These are phyloP conservation scores for Colletotrichum viniferum DNA, from an alignment of 2,329 filamentous ascomycete species.

Conservation along the genomic window DNA sequence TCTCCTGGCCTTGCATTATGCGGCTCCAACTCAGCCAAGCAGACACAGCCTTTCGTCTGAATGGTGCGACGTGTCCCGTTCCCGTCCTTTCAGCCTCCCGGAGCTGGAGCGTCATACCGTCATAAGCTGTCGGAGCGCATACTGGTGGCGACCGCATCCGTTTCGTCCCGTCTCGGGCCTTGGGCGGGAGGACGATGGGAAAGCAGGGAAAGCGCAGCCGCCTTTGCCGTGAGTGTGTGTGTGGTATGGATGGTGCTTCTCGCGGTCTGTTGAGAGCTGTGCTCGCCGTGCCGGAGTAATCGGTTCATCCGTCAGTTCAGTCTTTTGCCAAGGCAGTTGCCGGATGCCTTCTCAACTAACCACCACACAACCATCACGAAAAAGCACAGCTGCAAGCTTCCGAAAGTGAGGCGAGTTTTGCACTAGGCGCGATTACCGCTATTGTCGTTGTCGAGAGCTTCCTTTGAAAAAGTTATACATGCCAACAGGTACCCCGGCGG, in stretches of 20 bases:
- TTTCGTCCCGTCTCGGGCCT: conserved; percentile 3
- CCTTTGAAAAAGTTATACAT: background rate
- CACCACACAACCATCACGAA: background rate
- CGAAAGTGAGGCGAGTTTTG: background rate
- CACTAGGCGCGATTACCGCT: background rate
- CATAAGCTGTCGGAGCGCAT: background rate
- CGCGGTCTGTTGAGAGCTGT: background rate
- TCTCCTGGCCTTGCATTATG: conserved; percentile 4
- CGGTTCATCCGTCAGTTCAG: background rate
- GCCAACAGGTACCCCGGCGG: background rate
- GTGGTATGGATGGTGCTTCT: background rate
- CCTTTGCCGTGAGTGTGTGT: background rate
- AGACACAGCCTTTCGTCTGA: conserved; percentile 7
- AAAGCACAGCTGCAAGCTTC: background rate
- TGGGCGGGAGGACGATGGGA: background rate
- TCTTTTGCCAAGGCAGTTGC: background rate
- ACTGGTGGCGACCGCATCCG: background rate
- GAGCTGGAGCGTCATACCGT: background rate
- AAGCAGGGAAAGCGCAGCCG: background rate
- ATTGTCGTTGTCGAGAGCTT: background rate
- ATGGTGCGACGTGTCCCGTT: conserved; percentile 13
- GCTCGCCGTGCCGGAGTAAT: background rate
- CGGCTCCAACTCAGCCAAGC: background rate
- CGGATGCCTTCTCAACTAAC: background rate
- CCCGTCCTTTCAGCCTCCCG: background rate